These are phyloP conservation scores for Stachybotrys elegans DNA, from an alignment of 2,329 filamentous ascomycete genomes.

Conservation along the genomic window DNA sequence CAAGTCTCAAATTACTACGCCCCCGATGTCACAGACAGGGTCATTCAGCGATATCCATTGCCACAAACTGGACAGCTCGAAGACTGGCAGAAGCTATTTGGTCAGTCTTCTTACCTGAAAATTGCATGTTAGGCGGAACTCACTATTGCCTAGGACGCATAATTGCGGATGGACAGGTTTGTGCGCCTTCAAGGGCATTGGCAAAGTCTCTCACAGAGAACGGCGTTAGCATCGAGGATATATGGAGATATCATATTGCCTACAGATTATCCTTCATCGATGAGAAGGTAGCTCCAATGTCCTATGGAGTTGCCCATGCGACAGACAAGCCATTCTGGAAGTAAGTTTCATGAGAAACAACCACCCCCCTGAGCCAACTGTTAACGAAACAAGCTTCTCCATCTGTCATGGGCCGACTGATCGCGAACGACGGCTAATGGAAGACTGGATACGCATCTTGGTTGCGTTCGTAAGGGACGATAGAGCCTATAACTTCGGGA, in stretches of 20 bases:
- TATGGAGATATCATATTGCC: conserved; percentile 37
- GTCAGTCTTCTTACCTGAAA: conserved; percentile 15
- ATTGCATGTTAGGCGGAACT: background rate
- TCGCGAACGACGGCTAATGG: conserved; percentile 28
- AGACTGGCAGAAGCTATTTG: conserved; percentile 33
- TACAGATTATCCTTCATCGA: conserved; percentile 36
- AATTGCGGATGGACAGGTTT: conserved; percentile 33
- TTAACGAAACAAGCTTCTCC: conserved; percentile 22
- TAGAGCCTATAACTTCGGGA: conserved; percentile 24
- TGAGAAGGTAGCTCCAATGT: conserved; percentile 28
- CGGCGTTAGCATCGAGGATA: conserved; percentile 25
- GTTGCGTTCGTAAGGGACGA: conserved; percentile 31
- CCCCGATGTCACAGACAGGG: conserved; percentile 27
- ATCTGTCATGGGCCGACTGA: conserved; percentile 31
- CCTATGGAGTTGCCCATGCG: conserved; percentile 29
- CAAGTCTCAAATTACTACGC: conserved; percentile 40
- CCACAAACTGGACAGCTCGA: conserved; percentile 21
- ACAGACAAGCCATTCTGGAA: conserved; percentile 40
- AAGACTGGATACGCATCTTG: conserved; percentile 30
- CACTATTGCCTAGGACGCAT: conserved; percentile 19
- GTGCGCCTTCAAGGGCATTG: conserved; percentile 28
- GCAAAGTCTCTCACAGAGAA: conserved; percentile 22
- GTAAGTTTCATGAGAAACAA: conserved; percentile 18
- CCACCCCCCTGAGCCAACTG: background rate
- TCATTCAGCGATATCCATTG: conserved; percentile 28